A percentile compares a stretch with the other conserved stretches of the same genome.
phyloP scores from a whole-genome alignment of 2,329 filamentous ascomycete species.

The Zasmidium cellare region DNA sequence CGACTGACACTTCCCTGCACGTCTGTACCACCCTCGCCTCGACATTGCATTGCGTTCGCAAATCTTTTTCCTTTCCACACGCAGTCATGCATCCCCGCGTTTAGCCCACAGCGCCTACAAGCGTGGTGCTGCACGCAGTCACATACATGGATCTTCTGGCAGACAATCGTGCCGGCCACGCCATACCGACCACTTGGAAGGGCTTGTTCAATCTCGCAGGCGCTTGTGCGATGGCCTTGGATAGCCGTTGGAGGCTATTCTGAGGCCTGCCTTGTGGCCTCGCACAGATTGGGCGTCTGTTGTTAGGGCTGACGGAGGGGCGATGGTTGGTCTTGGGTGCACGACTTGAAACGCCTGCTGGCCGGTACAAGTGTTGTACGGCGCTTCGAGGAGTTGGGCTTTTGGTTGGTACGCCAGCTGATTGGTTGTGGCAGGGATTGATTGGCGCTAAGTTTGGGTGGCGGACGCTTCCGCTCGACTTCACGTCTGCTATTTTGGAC shows the following conservation, averaged over 20 bases:
- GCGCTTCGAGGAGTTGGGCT: not conserved
- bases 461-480: not conserved
- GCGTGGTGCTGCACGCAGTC: too few relatives aligned
- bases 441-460: not conserved
- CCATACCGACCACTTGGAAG: not conserved
- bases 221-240: not conserved
- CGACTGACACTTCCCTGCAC: not conserved
- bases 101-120: not conserved
- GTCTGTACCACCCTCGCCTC: constrained; percentile 5
- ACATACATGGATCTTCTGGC: too few relatives aligned
- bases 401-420: not conserved
- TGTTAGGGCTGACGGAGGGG: not conserved
- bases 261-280: not conserved
- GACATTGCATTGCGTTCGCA: not conserved
- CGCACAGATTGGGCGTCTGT: not conserved
- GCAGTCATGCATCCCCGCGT: too few relatives aligned
- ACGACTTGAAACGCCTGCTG: not conserved
- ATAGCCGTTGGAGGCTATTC: not conserved
- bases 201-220: not conserved
- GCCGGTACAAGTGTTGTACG: not conserved
- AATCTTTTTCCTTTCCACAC: not conserved
- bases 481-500: not conserved
- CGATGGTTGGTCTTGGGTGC: not conserved
- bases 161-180: not conserved
- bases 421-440: not conserved